Evolutionary conservation across 257 asterid species (phyloP).

Genomic region (Striga asiatica): DNA sequence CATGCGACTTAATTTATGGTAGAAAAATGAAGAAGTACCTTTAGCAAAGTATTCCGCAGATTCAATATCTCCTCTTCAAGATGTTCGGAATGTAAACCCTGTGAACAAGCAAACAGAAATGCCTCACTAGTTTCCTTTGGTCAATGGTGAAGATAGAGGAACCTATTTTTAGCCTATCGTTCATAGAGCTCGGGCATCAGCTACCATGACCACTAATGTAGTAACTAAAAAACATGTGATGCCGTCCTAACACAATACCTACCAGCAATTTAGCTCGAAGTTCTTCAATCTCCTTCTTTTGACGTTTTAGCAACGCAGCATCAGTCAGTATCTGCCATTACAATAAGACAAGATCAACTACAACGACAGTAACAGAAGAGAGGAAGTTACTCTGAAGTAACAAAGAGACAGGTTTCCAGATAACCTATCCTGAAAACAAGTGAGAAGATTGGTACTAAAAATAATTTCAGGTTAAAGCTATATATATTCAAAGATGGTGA

Average conservation of each 20-base stretch:
- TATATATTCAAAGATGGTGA: conserved; percentile 5
- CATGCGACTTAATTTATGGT: background rate
- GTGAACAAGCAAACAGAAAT: conserved; percentile 14
- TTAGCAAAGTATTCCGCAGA: conserved; percentile 82
- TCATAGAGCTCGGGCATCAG: no score
- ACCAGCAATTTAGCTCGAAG: conserved; percentile 90
- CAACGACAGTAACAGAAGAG: background rate
- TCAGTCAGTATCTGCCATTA: conserved; percentile 75
- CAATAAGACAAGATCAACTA: conserved; percentile 10
- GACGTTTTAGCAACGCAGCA: conserved; percentile 96
- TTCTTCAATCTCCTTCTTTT: conserved; percentile 91
- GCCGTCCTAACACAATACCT: conserved; percentile 11
- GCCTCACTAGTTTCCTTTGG: no score
- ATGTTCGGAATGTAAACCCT: conserved; percentile 89
- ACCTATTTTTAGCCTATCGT: no score
- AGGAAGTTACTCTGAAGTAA: background rate
- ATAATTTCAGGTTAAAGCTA: conserved; percentile 5
- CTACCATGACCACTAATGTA: conserved; percentile 16
- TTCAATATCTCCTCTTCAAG: conserved; percentile 72
- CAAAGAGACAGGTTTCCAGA: conserved; percentile 3
- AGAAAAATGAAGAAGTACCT: conserved; percentile 31
- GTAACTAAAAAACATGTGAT: conserved; percentile 14
- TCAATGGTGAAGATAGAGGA: no score
- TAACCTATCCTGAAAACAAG: background rate
- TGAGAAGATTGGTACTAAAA: conserved; percentile 1